A percentile compares a stretch with the other conserved stretches of the same genome.
Evolutionary conservation across 306 rosid species (phyloP).

Genomic region (Begonia loranthoides): DNA sequence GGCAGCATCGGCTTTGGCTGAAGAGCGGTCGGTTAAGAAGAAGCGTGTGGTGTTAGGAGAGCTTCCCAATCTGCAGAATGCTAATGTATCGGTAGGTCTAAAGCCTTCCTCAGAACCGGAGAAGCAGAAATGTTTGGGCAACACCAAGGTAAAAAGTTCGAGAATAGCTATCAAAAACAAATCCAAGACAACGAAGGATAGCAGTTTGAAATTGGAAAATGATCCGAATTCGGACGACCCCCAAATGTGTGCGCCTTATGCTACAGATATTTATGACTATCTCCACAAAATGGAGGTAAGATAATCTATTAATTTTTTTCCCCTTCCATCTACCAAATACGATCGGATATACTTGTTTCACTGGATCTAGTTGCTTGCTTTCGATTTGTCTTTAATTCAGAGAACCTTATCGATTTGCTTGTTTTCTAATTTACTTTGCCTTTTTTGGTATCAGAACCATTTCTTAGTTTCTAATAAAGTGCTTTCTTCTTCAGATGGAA

Average conservation of each 20-base stretch:
- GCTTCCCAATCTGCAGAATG: conserved; percentile 26
- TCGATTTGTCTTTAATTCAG: no score
- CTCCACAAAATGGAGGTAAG: conserved; percentile 67
- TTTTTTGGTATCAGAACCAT: not conserved
- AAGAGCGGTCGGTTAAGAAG: conserved; percentile 18
- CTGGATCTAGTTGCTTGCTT: no score
- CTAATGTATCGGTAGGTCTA: conserved; percentile 1
- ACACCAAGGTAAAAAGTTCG: conserved; percentile 3
- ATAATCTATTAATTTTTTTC: not conserved
- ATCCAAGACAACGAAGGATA: not conserved
- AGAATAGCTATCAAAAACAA: not conserved
- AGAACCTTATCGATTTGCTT: not conserved
- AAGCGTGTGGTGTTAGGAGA: conserved; percentile 70
- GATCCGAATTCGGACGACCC: conserved; percentile 28
- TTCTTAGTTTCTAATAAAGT: no score
- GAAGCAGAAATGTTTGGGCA: conserved; percentile 11
- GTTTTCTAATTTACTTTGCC: not conserved
- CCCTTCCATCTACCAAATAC: not conserved
- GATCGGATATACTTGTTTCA: not conserved
- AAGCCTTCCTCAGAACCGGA: conserved; percentile 3
- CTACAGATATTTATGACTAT: conserved; percentile 53
- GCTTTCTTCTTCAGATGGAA: conserved; percentile 31
- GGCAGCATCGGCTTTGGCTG: conserved; percentile 33
- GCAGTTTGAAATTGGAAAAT: not conserved
- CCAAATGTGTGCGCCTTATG: conserved; percentile 44